Conservation (phyloP, 208 protist genomes). For the Leishmania guyanensis region DNA sequence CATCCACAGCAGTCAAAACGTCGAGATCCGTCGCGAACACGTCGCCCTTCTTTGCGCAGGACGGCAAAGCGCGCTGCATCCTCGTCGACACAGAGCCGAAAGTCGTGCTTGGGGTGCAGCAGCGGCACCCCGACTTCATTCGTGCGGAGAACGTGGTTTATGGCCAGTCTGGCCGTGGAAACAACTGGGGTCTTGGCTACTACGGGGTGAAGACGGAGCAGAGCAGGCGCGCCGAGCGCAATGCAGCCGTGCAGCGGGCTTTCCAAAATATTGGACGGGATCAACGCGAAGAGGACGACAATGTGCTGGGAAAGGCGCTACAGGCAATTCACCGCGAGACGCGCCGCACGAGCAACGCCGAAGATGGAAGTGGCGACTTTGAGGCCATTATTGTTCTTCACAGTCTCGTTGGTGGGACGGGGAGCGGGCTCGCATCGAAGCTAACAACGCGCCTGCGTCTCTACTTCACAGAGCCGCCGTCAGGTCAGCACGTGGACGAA, state of each 20-base stretch:
- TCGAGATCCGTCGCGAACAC: neutral
- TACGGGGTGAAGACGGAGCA: constrained; percentile 57
- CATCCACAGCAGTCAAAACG: neutral
- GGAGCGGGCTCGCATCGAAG: constrained; percentile 76
- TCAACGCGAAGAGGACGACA: constrained; percentile 69
- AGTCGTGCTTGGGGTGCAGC: constrained; percentile 67
- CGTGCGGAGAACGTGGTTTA: constrained; percentile 69
- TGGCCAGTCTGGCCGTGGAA: constrained; percentile 84
- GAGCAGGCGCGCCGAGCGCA: constrained; percentile 49
- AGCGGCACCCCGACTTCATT: constrained; percentile 59
- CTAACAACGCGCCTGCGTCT: constrained; percentile 82
- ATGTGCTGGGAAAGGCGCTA: constrained; percentile 55
- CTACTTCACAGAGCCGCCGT: constrained; percentile 76
- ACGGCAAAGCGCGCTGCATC: constrained; percentile 80
- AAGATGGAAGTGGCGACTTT: constrained; percentile 36
- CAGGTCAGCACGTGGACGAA: constrained; percentile 40
- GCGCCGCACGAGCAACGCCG: constrained; percentile 52
- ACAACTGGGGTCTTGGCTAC: constrained; percentile 89
- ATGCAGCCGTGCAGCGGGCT: constrained; percentile 38
- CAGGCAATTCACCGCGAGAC: constrained; percentile 79
- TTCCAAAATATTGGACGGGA: constrained; percentile 62
- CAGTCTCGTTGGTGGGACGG: constrained; percentile 85
- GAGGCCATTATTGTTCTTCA: constrained; percentile 86
- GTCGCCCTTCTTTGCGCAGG: constrained; percentile 61
- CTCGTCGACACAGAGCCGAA: constrained; percentile 89